Evolutionary conservation across 1,284 basidiomycete genomes (phyloP).

Genomic region (Fereydounia khargensis): DNA sequence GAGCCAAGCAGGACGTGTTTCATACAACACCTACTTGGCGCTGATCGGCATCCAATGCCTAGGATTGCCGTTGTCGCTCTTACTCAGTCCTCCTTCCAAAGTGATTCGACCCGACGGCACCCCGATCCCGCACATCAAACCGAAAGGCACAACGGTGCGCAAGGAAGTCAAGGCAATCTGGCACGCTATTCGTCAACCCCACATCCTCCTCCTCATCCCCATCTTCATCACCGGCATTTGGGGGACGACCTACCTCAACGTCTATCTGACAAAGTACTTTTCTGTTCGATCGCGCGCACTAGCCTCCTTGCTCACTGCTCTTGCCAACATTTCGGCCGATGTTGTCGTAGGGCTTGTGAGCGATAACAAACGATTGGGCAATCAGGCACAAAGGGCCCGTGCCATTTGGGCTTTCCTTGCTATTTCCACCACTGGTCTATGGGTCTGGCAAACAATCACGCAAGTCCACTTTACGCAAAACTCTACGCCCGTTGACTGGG

Average conservation of each 20-base stretch:
- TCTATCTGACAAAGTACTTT: constrained; percentile 3
- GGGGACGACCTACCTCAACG: constrained; percentile 1
- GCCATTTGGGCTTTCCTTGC: background rate
- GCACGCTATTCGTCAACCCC: background rate
- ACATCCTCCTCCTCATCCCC: constrained; percentile 2
- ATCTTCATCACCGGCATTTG: constrained; percentile 4
- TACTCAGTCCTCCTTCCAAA: constrained; percentile 1
- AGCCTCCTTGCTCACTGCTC: background rate
- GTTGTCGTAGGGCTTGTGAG: background rate
- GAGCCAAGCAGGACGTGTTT: constrained; percentile 1
- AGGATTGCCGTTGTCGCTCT: constrained; percentile 1
- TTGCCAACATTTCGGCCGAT: background rate
- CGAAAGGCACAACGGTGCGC: background rate
- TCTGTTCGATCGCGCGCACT: constrained; percentile 1
- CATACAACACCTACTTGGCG: constrained; percentile 4
- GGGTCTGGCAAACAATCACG: constrained; percentile 3
- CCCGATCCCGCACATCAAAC: constrained; percentile 1
- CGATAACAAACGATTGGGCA: constrained; percentile 1
- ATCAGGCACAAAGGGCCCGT: constrained; percentile 1
- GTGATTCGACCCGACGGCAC: constrained; percentile 1
- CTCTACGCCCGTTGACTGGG: background rate
- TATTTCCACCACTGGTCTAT: background rate
- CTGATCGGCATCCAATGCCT: constrained; percentile 3
- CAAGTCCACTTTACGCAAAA: constrained; percentile 3
- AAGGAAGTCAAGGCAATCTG: background rate